Conservation (phyloP, 2,329 filamentous ascomycete genomes). For the Fusarium sp. region DNA sequence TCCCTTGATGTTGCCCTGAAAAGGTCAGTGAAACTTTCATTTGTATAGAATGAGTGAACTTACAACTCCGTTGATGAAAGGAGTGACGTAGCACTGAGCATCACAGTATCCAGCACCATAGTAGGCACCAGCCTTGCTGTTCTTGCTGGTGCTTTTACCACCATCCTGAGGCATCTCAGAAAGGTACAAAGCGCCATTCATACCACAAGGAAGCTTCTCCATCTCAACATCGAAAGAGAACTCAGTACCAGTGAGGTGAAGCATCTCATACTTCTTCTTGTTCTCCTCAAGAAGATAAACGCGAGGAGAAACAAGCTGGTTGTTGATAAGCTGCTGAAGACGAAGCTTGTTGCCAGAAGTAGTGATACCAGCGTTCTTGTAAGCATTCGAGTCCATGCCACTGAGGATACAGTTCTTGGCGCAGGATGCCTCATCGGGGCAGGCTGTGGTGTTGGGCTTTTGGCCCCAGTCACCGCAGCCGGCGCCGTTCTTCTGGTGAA, state of each 20-base stretch:
- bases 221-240: constrained; percentile 74
- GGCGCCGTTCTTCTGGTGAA: constrained; percentile 53
- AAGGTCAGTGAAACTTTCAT: neutral
- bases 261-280: constrained; percentile 66
- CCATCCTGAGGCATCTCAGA: constrained; percentile 66
- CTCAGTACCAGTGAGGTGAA: constrained; percentile 68
- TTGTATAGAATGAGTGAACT: neutral
- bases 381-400: constrained; percentile 59
- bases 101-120: constrained; percentile 73
- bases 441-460: constrained; percentile 53
- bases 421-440: constrained; percentile 60
- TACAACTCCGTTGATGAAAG: constrained; percentile 61
- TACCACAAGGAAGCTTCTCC: constrained; percentile 70
- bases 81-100: constrained; percentile 63
- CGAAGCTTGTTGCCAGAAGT: constrained; percentile 45
- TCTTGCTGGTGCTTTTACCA: constrained; percentile 56
- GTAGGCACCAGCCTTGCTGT: constrained; percentile 65
- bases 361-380: constrained; percentile 48
- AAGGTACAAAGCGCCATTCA: constrained; percentile 74
- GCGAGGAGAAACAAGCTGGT: constrained; percentile 50
- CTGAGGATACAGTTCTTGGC: constrained; percentile 64
- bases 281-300: constrained; percentile 66
- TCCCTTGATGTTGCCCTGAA: constrained; percentile 31
- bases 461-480: constrained; percentile 39
- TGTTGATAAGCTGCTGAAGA: constrained; percentile 38